These are phyloP conservation scores for Boletellus deceptivus DNA, from an alignment of 1,284 basidiomycete genomes.

Conservation along the genomic window DNA sequence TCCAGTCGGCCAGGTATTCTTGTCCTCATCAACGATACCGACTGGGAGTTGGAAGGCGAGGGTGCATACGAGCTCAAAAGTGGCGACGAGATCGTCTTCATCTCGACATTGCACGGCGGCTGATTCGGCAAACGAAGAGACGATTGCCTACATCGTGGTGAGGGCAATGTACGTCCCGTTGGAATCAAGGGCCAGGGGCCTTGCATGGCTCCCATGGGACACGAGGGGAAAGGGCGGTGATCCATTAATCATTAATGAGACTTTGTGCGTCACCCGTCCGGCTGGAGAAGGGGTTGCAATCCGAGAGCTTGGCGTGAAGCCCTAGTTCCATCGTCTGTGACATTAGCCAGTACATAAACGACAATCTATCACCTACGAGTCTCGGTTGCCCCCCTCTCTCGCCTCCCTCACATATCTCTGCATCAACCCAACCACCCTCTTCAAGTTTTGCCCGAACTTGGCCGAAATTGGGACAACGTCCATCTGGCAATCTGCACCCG, in stretches of 20 bases:
- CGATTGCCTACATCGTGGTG: no score
- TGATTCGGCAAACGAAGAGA: not conserved
- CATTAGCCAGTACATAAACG: conserved; percentile 1
- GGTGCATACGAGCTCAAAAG: conserved; percentile 80
- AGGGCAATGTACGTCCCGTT: no score
- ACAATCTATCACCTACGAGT: not conserved
- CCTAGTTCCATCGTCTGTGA: not conserved
- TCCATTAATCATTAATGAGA: no score
- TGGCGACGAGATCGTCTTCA: conserved; percentile 91
- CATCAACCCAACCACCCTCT: conserved; percentile 63
- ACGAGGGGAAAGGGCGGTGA: no score
- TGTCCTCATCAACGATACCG: conserved; percentile 93
- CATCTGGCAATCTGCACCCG: conserved; percentile 31
- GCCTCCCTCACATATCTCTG: conserved; percentile 65
- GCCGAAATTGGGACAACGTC: conserved; percentile 79
- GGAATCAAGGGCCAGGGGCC: no score
- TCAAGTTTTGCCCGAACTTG: conserved; percentile 78
- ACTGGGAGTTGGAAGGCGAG: conserved; percentile 98
- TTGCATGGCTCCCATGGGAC: no score
- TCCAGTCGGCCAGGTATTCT: conserved; percentile 91
- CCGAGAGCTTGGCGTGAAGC: no score
- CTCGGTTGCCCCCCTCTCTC: conserved; percentile 7
- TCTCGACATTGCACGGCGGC: conserved; percentile 91
- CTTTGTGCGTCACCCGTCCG: no score
- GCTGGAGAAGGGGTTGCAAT: no score